Conservation (phyloP, 2,329 filamentous ascomycete genomes). For the Gnomoniopsis smithogilvyi region DNA sequence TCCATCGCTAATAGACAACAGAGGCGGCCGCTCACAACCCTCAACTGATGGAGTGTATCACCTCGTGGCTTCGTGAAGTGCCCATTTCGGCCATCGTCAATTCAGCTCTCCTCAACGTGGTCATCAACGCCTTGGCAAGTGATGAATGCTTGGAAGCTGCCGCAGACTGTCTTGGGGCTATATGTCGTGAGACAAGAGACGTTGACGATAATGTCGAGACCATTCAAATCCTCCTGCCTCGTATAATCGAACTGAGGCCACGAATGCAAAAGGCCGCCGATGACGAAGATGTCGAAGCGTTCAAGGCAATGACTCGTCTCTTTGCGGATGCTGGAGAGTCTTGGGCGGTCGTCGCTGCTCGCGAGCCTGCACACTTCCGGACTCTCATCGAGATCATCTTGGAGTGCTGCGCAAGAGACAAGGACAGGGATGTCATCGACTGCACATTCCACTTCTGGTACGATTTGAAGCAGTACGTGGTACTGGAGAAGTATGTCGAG, state of each 20-base stretch:
- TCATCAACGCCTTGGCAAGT: conserved; percentile 72
- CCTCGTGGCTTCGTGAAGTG: conserved; percentile 94
- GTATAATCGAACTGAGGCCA: conserved; percentile 71
- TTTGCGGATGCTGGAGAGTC: conserved; percentile 92
- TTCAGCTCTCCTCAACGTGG: conserved; percentile 77
- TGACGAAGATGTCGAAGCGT: conserved; percentile 79
- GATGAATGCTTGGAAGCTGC: conserved; percentile 82
- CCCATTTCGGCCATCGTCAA: conserved; percentile 78
- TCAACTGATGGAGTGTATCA: conserved; percentile 89
- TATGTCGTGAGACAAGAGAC: conserved; percentile 88
- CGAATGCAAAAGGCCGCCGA: conserved; percentile 73
- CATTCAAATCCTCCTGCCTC: conserved; percentile 80
- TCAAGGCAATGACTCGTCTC: conserved; percentile 84
- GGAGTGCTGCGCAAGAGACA: conserved; percentile 86
- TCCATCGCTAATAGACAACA: conserved; percentile 34
- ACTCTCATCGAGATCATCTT: conserved; percentile 84
- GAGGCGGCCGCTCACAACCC: conserved; percentile 80
- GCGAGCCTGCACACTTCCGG: conserved; percentile 77
- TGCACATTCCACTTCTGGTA: conserved; percentile 98
- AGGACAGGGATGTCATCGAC: conserved; percentile 85
- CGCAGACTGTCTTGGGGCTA: conserved; percentile 86
- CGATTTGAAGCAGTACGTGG: conserved; percentile 94
- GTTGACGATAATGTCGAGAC: conserved; percentile 84
- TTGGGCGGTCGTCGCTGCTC: conserved; percentile 89
- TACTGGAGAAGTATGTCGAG: conserved; percentile 83